Evolutionary conservation across 1,284 basidiomycete genomes (phyloP).

Genomic region (Malassezia obtusa): DNA sequence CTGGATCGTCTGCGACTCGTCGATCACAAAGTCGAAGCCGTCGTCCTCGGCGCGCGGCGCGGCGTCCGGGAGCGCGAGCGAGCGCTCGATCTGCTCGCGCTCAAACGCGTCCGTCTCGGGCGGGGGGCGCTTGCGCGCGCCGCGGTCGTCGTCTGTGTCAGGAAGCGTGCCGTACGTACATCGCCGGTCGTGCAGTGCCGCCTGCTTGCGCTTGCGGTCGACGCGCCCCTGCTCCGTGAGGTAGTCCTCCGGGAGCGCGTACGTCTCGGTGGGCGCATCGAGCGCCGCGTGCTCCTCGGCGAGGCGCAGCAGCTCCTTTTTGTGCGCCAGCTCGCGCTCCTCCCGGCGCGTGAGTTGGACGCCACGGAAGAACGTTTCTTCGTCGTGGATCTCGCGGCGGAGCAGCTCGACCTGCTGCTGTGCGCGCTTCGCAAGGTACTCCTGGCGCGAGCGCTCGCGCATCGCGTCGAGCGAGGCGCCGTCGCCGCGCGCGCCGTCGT

Average conservation of each 20-base stretch:
- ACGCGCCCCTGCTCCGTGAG: conserved; percentile 97
- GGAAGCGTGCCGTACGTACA: not conserved
- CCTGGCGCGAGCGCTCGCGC: conserved; percentile 56
- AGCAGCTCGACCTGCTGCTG: conserved; percentile 89
- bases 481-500: conserved; percentile 26
- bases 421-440: conserved; percentile 92
- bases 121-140: conserved; percentile 54
- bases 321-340: conserved; percentile 68
- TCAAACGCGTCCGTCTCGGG: conserved; percentile 87
- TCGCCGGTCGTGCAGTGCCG: conserved; percentile 78
- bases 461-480: conserved; percentile 32
- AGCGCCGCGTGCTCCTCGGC: conserved; percentile 89
- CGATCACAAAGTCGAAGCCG: conserved; percentile 90
- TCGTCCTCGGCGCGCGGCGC: conserved; percentile 48
- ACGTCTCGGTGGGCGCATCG: conserved; percentile 58
- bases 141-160: conserved; percentile 53
- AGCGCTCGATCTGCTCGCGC: conserved; percentile 76
- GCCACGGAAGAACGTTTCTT: conserved; percentile 41
- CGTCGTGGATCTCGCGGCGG: conserved; percentile 61
- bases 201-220: conserved; percentile 90
- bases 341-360: conserved; percentile 66
- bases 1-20: conserved; percentile 90
- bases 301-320: conserved; percentile 80
- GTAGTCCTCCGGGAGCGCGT: conserved; percentile 59
- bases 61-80: conserved; percentile 46